Percentiles rank a stretch among this genome's conserved stretches.
Evolutionary conservation across 1,139 yeast species (phyloP).

Genomic region (Nakaseomyces uthaithaninus): DNA sequence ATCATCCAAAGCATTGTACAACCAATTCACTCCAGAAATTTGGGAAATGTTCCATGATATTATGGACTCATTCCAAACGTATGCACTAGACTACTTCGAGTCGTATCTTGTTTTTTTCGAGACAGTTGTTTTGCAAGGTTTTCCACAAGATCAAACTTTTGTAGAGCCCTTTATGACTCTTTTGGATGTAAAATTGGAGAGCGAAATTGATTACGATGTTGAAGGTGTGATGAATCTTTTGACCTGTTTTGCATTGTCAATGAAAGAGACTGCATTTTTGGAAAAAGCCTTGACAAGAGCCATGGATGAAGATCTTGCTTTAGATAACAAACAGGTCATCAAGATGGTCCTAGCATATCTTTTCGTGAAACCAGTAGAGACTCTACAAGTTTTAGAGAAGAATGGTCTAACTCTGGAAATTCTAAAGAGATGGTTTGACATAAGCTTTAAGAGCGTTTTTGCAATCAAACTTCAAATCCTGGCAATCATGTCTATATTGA

Average conservation of each 20-base stretch:
- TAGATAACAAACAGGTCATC: conserved; percentile 36
- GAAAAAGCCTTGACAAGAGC: conserved; percentile 27
- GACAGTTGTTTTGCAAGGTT: conserved; percentile 68
- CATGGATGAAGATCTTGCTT: conserved; percentile 24
- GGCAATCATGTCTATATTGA: conserved; percentile 48
- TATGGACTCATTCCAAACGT: conserved; percentile 44
- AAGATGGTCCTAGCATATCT: conserved; percentile 62
- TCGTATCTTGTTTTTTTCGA: conserved; percentile 70
- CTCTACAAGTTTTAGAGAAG: conserved; percentile 48
- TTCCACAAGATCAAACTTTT: conserved; percentile 38
- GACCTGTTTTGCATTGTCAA: conserved; percentile 29
- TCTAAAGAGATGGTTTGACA: conserved; percentile 59
- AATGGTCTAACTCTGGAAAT: conserved; percentile 42
- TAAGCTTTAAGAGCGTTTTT: conserved; percentile 58
- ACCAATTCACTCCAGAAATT: conserved; percentile 31
- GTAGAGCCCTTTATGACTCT: conserved; percentile 26
- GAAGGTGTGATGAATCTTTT: conserved; percentile 37
- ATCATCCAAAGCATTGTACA: conserved; percentile 26
- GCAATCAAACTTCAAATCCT: conserved; percentile 67
- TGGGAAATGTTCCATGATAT: conserved; percentile 35
- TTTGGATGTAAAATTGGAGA: conserved; percentile 31
- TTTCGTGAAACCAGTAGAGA: conserved; percentile 51
- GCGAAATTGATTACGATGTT: conserved; percentile 35
- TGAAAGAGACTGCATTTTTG: conserved; percentile 34
- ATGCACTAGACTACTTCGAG: conserved; percentile 60